Evolutionary conservation across 1,284 basidiomycete species (phyloP), one percentile per base, ranked within the genome.

Genomic region (Tylopilus orsonianus): DNA sequence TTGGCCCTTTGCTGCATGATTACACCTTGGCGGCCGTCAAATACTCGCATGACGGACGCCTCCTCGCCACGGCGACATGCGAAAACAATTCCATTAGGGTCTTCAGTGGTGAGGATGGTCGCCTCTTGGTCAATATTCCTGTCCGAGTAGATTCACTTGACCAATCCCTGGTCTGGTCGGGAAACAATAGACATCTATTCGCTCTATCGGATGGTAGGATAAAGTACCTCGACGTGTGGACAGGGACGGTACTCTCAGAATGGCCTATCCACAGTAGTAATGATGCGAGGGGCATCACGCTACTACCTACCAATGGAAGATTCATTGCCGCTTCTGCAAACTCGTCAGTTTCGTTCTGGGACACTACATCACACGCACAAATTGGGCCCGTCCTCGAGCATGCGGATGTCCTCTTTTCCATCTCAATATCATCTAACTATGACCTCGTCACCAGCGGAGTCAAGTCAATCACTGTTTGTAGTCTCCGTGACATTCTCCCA

Each of bases 291-390:
- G 41, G 48, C 14, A 55, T 55, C 7, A 13, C 32, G 1, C 12
- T 55, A 2, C 46, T 49, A 18, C 12, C 30, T 2, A 19, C 22
- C 10, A 44, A 54, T 8, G 52, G 27, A 12, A 32, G 4, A 9
- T 46, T 52, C 39, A 52, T 56, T 5, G 37, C 27, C 7, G 39
- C 19, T 4, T 49, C 38, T 10, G 39, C 32, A 1, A 13, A 23
- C 9, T 46, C 40, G 1, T 46, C 34, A 1, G 40, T 56, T n/a
- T 58, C 56, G 0, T 46, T 56, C 2, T 56, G 56, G 56, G 46
- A 58, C 9, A 41, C 46, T 16, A 6, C 13, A 0, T 48, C 55
- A 1, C 29, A 35, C 23, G 20, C 34, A n/a, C 27, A 33, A 18
- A 48, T 56, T 4, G 48, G 56, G 3, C 4, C 54, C 22, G 8